Base-by-base conservation (phyloP, 108 stramenopile genomes). In the Asterionellopsis glacialis region DNA sequence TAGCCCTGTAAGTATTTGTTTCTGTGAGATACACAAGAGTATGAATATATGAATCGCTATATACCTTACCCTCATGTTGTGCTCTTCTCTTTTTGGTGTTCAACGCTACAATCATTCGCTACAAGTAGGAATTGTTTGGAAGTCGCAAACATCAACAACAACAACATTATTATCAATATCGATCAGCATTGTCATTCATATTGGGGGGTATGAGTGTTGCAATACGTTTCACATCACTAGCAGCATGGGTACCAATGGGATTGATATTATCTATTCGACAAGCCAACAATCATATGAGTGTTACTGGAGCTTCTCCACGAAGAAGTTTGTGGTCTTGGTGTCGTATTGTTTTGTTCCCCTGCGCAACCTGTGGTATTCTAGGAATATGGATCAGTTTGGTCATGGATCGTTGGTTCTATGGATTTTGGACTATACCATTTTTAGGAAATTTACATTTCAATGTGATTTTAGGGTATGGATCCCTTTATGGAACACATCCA, bases 391-490 rank as follows among this genome's bases (percentile, higher is more conserved):
- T 71, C 18, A 79, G 83, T 18, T 63, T 80, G 16, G 33, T 79
- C 16, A 55, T 89, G 24, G 93, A 94, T 81, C 75, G 85, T 45
- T 45, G 53, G 38, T 65, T 89, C 63, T 94, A 81, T 52, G 93
- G 89, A 45, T 87, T 94, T 67, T 85, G 84, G 85, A 80, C 87
- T 1, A 65, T 90, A 7, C 93, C 93, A 15, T 75, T 89, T 43
- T 61, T 94, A 45, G 89, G 87, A 18, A 94, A 81, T 54, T 69
- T 90, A 63, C 83, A 90, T 64, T 94, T 94, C 82, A 94, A 94
- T 69, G 89, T 83, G 11, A 16, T 89, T 25, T 73, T 72, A 59
- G 82, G 81, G 11, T 70, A 85, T 12, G 85, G 83, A 23, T 71
- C 76, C 19, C 72, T 94, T 41, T 94, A 94, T 75, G 93, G 93